Percentiles rank a stretch among this genome's conserved stretches.
phyloP scores from a whole-genome alignment of 75 land plant genomes.

The Gnetum montanum region DNA sequence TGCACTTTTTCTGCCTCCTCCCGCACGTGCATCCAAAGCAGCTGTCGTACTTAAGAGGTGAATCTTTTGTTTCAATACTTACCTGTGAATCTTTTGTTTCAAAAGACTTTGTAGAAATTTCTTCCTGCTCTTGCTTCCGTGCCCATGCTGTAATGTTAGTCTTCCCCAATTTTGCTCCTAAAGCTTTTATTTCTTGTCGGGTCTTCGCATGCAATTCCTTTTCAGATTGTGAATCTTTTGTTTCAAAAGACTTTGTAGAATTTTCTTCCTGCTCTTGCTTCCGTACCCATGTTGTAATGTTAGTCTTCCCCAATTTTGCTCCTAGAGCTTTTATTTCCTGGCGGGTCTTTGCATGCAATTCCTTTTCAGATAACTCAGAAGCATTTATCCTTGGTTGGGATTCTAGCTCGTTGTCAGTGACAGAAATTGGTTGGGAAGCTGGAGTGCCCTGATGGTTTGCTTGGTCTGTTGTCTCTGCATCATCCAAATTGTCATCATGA shows the following conservation, averaged over 20 bases:
- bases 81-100: slow-evolving; percentile 30
- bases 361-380: slow-evolving; percentile 42
- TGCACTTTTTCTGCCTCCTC: slow-evolving; percentile 91
- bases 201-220: slow-evolving; percentile 43
- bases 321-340: slow-evolving; percentile 58
- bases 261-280: slow-evolving; percentile 62
- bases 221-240: slow-evolving; percentile 31
- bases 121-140: slow-evolving; percentile 67
- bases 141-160: slow-evolving; percentile 62
- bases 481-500: too few species aligned
- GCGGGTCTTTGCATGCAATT: slow-evolving; percentile 40
- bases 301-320: slow-evolving; percentile 47
- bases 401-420: slow-evolving; percentile 3
- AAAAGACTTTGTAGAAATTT: slow-evolving; percentile 36
- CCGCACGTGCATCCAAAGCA: slow-evolving; percentile 74
- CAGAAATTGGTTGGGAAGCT: slow-evolving; percentile 22
- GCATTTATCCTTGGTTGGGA: slow-evolving; percentile 7
- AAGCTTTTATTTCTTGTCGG: slow-evolving; percentile 47
- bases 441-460: too few species aligned
- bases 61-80: too few species aligned
- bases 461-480: too few species aligned
- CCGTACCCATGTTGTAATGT: slow-evolving; percentile 67
- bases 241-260: slow-evolving; percentile 40
- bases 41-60: slow-evolving; percentile 25
- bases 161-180: slow-evolving; percentile 57